Evolutionary conservation across 2,329 filamentous ascomycete species (phyloP).

Genomic region (Penicillium frequentans): DNA sequence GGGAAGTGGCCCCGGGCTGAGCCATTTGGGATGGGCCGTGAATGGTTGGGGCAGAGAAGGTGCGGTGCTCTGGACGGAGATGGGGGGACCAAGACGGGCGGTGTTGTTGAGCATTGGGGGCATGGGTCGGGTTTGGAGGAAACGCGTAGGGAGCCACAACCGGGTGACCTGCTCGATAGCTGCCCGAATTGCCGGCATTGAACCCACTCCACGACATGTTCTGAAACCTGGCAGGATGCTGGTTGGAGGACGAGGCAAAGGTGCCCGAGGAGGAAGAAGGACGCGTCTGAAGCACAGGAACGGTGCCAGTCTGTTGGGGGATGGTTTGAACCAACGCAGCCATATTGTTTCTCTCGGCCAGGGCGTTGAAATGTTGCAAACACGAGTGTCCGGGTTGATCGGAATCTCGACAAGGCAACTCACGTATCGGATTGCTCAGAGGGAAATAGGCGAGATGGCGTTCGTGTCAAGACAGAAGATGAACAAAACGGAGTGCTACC

Average conservation of each 20-base stretch:
- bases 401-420: constrained; percentile 22
- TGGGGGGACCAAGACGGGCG: constrained; percentile 55
- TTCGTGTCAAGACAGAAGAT: constrained; percentile 17
- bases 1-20: constrained; percentile 32
- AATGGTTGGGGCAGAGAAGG: constrained; percentile 53
- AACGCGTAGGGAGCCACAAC: constrained; percentile 77
- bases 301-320: constrained; percentile 71
- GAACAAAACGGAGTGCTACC: constrained; percentile 20
- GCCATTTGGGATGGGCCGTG: constrained; percentile 34
- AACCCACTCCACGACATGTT: constrained; percentile 45
- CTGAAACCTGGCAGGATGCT: constrained; percentile 38
- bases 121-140: constrained; percentile 64
- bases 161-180: constrained; percentile 54
- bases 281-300: constrained; percentile 74
- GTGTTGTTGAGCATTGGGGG: constrained; percentile 48
- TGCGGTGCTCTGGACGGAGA: constrained; percentile 57
- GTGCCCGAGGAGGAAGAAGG: constrained; percentile 64
- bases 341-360: constrained; percentile 58
- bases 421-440: constrained; percentile 1
- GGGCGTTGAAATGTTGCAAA: constrained; percentile 11
- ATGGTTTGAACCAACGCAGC: constrained; percentile 82
- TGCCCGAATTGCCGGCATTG: constrained; percentile 41
- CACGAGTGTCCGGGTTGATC: constrained; percentile 22
- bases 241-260: constrained; percentile 42
- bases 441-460: not conserved